Base-by-base conservation (phyloP, 192 early-diverging fungal species). In the Gorgonomyces haynaldii region DNA sequence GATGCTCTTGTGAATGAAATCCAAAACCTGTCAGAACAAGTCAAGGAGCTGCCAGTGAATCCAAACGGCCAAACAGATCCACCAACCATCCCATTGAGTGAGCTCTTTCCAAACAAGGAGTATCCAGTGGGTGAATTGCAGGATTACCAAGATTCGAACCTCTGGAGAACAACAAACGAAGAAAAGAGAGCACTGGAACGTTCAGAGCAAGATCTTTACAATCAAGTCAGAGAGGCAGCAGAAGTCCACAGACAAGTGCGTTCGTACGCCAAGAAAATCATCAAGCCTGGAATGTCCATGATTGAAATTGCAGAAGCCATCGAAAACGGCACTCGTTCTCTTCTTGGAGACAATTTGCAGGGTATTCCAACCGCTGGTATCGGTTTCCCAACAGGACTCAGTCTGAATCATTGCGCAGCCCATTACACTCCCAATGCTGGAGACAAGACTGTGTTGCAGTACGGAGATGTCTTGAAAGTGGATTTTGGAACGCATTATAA, bases 391-490 rank as follows among this genome's bases (percentile, higher is more conserved):
- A 96, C 91, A 3, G 95, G 95, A 17, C 72, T 76, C 42, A 96
- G 91, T 1, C 51, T 96, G 22, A 96, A 98, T 58, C 78, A 96
- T 54, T 86, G 85, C 50, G 95, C 95, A 6, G 95, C 95, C 8
- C 95, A 98, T 54, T 98, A 84, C 52, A 96, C 95, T 19, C 95
- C 95, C 1, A 98, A 96, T 57, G 76, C 85, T n/a, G 93, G 95
- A 5, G 92, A 98, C 53, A 84, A 79, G 46, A 91, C 87, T 4
- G 86, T 95, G 1, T 43, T 98, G 37, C 42, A 78, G 45, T 73
- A 91, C 32, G 89, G 80, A 32, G 93, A 96, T 68, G 90, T 98
- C 7, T 75, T 89, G 69, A 98, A 98, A 78, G 69, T 98, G 17
- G 95, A 98, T 60, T 87, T 98, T 69, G 95, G 95, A 48, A 79